These are phyloP conservation scores for Xerocomus minutiporus DNA, from an alignment of 1,284 basidiomycete species.

Conservation along the genomic window DNA sequence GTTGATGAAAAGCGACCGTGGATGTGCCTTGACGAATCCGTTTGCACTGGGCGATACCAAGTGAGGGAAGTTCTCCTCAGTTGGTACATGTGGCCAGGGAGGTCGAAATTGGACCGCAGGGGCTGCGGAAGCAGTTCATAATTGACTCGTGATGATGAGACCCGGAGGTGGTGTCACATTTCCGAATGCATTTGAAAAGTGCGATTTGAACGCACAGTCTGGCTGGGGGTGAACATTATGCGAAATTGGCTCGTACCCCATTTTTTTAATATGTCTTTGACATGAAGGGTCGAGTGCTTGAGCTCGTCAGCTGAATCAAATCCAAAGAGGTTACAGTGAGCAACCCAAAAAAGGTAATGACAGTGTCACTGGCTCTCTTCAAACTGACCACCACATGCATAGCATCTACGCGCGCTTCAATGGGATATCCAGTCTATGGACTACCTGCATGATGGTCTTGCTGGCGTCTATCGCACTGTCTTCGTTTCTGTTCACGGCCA, in stretches of 20 bases:
- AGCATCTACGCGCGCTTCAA: slow-evolving; percentile 65
- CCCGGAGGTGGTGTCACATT: slow-evolving; percentile 8
- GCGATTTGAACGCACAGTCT: slow-evolving; percentile 10
- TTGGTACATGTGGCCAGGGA: background rate
- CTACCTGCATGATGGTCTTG: slow-evolving; percentile 76
- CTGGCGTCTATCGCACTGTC: slow-evolving; percentile 70
- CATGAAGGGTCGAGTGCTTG: background rate
- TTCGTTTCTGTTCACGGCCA: slow-evolving; percentile 58
- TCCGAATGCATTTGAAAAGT: slow-evolving; percentile 16
- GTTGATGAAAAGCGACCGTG: slow-evolving; percentile 21
- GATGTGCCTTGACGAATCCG: slow-evolving; percentile 6
- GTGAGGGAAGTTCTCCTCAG: slow-evolving; percentile 19
- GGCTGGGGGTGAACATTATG: background rate
- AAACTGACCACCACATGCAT: slow-evolving; percentile 48
- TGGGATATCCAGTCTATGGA: slow-evolving; percentile 69
- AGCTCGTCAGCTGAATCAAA: background rate
- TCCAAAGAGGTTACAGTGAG: background rate
- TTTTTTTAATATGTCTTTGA: background rate
- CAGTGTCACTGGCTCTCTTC: background rate
- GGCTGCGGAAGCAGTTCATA: slow-evolving; percentile 8
- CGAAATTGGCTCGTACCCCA: slow-evolving; percentile 3
- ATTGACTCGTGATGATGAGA: background rate
- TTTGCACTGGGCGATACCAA: slow-evolving; percentile 8
- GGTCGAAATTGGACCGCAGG: background rate
- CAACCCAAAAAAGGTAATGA: background rate